Base-by-base conservation (phyloP, 176 grass and related monocot species). In the Ampelocalamus luodianensis region DNA sequence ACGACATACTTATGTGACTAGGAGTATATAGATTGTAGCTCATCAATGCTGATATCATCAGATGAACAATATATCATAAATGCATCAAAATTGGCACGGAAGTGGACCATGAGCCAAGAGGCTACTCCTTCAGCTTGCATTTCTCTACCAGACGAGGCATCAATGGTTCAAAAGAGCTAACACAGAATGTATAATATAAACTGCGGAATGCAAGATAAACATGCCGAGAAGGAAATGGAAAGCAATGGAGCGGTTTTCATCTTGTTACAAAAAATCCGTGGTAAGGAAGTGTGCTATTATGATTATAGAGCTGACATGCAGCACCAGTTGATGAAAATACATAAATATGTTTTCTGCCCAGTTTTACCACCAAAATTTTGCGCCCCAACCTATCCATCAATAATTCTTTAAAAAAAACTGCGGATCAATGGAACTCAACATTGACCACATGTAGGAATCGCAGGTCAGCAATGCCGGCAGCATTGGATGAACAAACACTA, bases 391-490 rank as follows among this genome's bases (percentile, higher is more conserved):
- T 23, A 81, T 34, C 32, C 32, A 23, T 20, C 34, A 34, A 34
- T 34, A 46, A 34, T 49, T 8, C 26, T 14, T 2, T 2, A 34
- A 34, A 34, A 34, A 34, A 34, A 34, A 34, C 32, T 2, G 32
- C 32, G 32, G 32, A 34, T 70, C 53, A 89, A 5, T 36, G 37
- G 58, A 89, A 22, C 42, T 83, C 32, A 34, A 34, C 32, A 34
- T 34, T 34, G 32, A 34, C 32, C 32, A 34, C 32, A 34, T 34
- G 32, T 34, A 34, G 32, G 32, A 32, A 73, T 78, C 87, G 6
- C 66, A 97, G 92, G 95, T 90, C 71, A 97, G 94, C 34, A 97
- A 90, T 79, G 92, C 90, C 24, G 94, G 92, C 67, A 88, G 92
- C 74, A 90, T 94, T 37, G 94, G 94, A 24, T 97, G 94, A 34